phyloP scores from a whole-genome alignment of 805 yeast species.

The Candida peoriensis region DNA sequence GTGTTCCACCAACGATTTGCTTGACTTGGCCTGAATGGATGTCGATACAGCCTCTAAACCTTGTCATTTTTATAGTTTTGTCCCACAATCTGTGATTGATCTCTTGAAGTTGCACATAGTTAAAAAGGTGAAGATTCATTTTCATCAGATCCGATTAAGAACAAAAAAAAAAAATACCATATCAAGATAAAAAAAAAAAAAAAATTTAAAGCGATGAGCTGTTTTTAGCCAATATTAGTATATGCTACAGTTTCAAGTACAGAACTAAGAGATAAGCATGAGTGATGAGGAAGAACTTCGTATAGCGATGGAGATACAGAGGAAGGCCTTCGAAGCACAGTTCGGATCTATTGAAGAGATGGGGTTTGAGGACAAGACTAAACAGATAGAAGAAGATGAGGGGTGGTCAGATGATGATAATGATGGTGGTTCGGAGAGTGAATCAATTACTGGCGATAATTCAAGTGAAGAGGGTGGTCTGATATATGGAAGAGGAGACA shows the following conservation, averaged over 20 bases:
- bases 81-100: not conserved
- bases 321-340: conserved; percentile 58
- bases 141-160: not conserved
- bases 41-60: conserved; percentile 91
- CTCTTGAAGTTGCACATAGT: not conserved
- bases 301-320: conserved; percentile 41
- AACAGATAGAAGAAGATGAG: conserved; percentile 9
- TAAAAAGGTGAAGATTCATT: not conserved
- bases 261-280: not conserved
- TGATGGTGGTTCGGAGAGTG: conserved; percentile 18
- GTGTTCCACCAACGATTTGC: conserved; percentile 94
- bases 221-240: no score
- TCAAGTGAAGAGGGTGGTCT: conserved; percentile 9
- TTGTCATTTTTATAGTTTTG: conserved; percentile 51
- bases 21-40: conserved; percentile 93
- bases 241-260: not conserved
- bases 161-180: not conserved
- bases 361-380: conserved; percentile 46
- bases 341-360: conserved; percentile 53
- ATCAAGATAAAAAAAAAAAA: not conserved
- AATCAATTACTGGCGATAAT: conserved; percentile 16
- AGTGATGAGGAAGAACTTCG: conserved; percentile 12
- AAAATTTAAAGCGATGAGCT: not conserved
- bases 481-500: conserved; percentile 4
- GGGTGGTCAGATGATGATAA: conserved; percentile 9